Conservation (phyloP, 805 yeast species). For the Candida germanica region DNA sequence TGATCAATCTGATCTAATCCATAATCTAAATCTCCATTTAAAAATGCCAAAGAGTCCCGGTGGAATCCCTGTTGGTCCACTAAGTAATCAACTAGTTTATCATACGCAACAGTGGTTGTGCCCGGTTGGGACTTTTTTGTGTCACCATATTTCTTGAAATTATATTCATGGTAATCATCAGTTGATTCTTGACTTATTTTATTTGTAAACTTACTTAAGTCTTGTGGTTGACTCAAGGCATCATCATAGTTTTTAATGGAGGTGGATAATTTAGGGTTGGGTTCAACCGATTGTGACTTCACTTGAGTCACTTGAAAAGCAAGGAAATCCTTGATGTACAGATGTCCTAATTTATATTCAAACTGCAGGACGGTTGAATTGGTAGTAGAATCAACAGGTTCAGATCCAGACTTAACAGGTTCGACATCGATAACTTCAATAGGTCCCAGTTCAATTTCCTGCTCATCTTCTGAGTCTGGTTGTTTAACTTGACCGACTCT, state of each 20-base stretch:
- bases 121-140: neutral
- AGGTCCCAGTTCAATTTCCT: no score
- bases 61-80: constrained; percentile 27
- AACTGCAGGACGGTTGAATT: no score
- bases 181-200: constrained; percentile 14
- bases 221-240: constrained; percentile 19
- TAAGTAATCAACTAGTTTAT: constrained; percentile 29
- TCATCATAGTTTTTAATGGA: constrained; percentile 27
- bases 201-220: constrained; percentile 26
- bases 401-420: neutral
- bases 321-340: constrained; percentile 9
- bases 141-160: constrained; percentile 16
- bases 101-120: no score
- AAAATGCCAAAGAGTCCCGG: constrained; percentile 24
- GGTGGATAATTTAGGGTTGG: constrained; percentile 18
- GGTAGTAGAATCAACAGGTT: no score
- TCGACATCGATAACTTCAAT: no score
- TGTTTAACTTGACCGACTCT: constrained; percentile 1
- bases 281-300: constrained; percentile 1
- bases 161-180: constrained; percentile 17
- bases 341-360: neutral
- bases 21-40: constrained; percentile 25
- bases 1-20: constrained; percentile 38
- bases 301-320: constrained; percentile 1
- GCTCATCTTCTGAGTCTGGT: neutral